Evolutionary conservation across 1,284 basidiomycete species (phyloP).

Genomic region (Coniophora puteana): DNA sequence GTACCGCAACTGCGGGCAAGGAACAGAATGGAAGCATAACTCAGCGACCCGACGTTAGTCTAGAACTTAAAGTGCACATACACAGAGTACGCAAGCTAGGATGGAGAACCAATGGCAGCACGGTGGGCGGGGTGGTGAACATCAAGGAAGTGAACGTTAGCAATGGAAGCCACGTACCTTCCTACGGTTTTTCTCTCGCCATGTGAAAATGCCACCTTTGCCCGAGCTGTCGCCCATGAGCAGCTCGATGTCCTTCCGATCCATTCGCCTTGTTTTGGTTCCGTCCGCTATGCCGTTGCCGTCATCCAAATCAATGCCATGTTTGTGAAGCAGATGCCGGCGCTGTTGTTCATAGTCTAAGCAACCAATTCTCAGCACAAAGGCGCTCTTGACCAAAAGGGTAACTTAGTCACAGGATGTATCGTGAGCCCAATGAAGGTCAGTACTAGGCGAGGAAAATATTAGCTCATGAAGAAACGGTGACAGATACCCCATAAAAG

Average conservation of each 20-base stretch:
- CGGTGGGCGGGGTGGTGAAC: slow-evolving; percentile 14
- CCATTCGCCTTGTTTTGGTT: slow-evolving; percentile 68
- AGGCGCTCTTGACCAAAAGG: too few species aligned
- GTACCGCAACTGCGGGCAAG: slow-evolving; percentile 69
- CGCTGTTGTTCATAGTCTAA: slow-evolving; percentile 94
- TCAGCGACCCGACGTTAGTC: too few species aligned
- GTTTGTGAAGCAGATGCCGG: slow-evolving; percentile 82
- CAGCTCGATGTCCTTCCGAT: slow-evolving; percentile 73
- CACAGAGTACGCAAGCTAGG: slow-evolving; percentile 95
- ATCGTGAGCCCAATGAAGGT: slow-evolving; percentile 90
- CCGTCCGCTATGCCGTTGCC: slow-evolving; percentile 59
- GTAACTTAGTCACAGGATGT: slow-evolving; percentile 74
- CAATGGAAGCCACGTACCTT: slow-evolving; percentile 49
- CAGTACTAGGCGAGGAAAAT: slow-evolving; percentile 49
- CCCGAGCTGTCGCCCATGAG: slow-evolving; percentile 78
- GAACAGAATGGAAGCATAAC: slow-evolving; percentile 23
- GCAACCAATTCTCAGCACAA: too few species aligned
- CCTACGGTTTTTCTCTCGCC: slow-evolving; percentile 90
- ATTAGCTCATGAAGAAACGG: slow-evolving; percentile 17
- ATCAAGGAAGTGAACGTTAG: slow-evolving; percentile 21
- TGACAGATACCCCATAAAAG: slow-evolving; percentile 20
- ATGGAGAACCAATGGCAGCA: too few species aligned
- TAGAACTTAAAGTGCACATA: slow-evolving; percentile 42
- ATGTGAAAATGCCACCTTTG: slow-evolving; percentile 81
- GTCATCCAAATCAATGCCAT: slow-evolving; percentile 93